Conservation (phyloP, 768 basidiomycete genomes). For the Rubroboletus pulcherrimus region DNA sequence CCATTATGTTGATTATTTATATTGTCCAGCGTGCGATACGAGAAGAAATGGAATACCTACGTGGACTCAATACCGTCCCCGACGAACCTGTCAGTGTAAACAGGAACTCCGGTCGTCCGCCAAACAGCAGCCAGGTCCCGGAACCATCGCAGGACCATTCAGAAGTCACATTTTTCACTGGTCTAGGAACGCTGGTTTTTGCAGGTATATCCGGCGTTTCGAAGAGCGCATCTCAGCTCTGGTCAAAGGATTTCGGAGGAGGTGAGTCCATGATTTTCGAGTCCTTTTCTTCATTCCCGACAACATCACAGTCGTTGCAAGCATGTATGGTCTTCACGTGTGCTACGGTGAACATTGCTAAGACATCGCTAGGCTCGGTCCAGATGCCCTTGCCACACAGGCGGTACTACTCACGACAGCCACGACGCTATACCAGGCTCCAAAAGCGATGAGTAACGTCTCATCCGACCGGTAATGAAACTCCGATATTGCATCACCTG, state of each 20-base stretch:
- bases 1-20: conserved; percentile 19
- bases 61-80: conserved; percentile 1
- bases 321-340: conserved; percentile 17
- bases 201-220: conserved; percentile 19
- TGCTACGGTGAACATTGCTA: conserved; percentile 1
- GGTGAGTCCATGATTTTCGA: conserved; percentile 7
- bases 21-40: conserved; percentile 19
- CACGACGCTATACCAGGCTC: conserved; percentile 23
- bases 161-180: conserved; percentile 10
- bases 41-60: conserved; percentile 17
- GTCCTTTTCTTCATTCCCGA: conserved; percentile 1
- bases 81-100: conserved; percentile 5
- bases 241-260: conserved; percentile 29
- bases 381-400: conserved; percentile 24
- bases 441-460: conserved; percentile 16
- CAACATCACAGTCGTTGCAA: conserved; percentile 15
- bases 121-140: not conserved
- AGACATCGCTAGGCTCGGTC: conserved; percentile 15
- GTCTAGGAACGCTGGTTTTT: conserved; percentile 12
- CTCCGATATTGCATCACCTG: not conserved
- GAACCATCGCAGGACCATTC: not conserved
- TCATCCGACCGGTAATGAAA: conserved; percentile 27
- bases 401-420: conserved; percentile 23
- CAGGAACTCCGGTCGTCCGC: not conserved
- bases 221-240: conserved; percentile 27